Evolutionary conservation across 306 rosid species (phyloP).

Genomic region (Begonia masoniana): DNA sequence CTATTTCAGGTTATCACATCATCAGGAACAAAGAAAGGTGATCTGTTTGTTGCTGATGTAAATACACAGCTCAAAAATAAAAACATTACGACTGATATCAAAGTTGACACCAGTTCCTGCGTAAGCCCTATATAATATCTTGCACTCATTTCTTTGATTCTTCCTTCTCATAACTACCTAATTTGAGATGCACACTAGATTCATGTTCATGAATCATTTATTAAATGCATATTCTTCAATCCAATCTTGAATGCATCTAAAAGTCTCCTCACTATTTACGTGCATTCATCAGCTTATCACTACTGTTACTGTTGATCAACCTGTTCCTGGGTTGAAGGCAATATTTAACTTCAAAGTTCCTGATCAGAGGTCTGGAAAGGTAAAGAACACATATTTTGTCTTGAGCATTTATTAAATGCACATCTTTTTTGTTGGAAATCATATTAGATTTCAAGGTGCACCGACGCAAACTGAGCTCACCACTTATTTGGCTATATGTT

Average conservation of each 20-base stretch:
- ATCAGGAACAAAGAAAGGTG: slow-evolving; percentile 54
- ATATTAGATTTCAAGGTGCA: too few relatives aligned
- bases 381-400: slow-evolving; percentile 10
- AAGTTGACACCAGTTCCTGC: slow-evolving; percentile 55
- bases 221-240: too few relatives aligned
- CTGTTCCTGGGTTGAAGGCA: slow-evolving; percentile 60
- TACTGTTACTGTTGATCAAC: slow-evolving; percentile 48
- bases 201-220: too few relatives aligned
- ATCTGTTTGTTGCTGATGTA: slow-evolving; percentile 49
- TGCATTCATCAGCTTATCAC: slow-evolving; percentile 39
- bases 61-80: slow-evolving; percentile 59
- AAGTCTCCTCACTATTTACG: too few relatives aligned
- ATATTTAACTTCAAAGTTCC: slow-evolving; percentile 56
- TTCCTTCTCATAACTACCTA: too few relatives aligned
- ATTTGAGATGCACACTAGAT: too few relatives aligned
- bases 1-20: slow-evolving; percentile 50
- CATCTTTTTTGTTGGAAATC: too few relatives aligned
- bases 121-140: slow-evolving; percentile 16
- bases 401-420: neutral
- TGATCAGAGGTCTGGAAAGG: slow-evolving; percentile 82
- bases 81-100: slow-evolving; percentile 62
- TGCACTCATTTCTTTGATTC: too few relatives aligned
- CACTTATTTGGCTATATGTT: too few relatives aligned
- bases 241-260: too few relatives aligned
- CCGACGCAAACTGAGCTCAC: too few relatives aligned